Evolutionary conservation across 2,329 filamentous ascomycete genomes (phyloP).

Genomic region (Aplosporella prunicola): DNA sequence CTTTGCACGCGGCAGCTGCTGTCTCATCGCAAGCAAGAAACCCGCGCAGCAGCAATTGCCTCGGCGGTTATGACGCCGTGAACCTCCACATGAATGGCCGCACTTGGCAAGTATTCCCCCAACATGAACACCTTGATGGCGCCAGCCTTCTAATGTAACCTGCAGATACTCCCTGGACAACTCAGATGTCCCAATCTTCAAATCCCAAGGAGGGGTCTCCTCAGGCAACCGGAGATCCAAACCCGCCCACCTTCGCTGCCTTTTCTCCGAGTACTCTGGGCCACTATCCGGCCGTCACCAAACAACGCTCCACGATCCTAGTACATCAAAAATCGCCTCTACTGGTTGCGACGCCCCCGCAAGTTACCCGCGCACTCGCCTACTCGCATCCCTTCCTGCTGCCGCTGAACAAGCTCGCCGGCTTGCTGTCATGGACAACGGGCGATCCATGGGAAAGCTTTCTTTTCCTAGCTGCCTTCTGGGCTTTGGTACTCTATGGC

Average conservation of each 20-base stretch:
- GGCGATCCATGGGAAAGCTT: slow-evolving; percentile 97
- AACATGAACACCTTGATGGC: slow-evolving; percentile 8
- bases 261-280: slow-evolving; percentile 80
- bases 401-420: slow-evolving; percentile 75
- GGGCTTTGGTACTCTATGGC: slow-evolving; percentile 78
- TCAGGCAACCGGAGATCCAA: slow-evolving; percentile 33
- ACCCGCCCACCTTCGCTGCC: slow-evolving; percentile 68
- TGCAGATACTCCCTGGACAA: slow-evolving; percentile 32
- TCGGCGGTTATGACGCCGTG: slow-evolving; percentile 11
- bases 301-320: slow-evolving; percentile 80
- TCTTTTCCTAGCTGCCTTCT: slow-evolving; percentile 73
- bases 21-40: slow-evolving; percentile 1
- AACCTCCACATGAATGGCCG: slow-evolving; percentile 29
- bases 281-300: slow-evolving; percentile 56
- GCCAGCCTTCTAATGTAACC: slow-evolving; percentile 2
- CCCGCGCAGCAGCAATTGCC: slow-evolving; percentile 4
- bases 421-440: slow-evolving; percentile 86
- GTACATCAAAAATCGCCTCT: slow-evolving; percentile 95
- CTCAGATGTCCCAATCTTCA: slow-evolving; percentile 31
- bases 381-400: slow-evolving; percentile 93
- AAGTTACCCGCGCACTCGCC: slow-evolving; percentile 85
- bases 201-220: slow-evolving; percentile 27
- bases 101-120: slow-evolving; percentile 27
- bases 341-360: slow-evolving; percentile 83
- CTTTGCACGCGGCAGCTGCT: slow-evolving; percentile 1